phyloP scores from a whole-genome alignment of 139 green algal genomes.

The Bryopsis sp. region DNA sequence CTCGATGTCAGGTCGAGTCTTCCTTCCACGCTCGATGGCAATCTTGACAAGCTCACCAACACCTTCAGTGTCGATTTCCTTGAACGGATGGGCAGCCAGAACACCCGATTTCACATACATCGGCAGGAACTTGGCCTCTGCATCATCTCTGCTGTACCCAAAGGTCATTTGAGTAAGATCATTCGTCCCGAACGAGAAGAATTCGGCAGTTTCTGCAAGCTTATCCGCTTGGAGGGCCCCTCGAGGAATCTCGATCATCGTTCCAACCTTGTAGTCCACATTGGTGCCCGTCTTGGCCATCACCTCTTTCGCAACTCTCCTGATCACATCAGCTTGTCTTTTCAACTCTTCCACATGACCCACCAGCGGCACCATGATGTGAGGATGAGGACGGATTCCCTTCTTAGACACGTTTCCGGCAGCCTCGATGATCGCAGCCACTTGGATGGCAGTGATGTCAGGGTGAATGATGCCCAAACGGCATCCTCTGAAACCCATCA shows the following conservation, averaged over 20 bases:
- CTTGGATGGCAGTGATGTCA: constrained; percentile 67
- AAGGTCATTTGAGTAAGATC: constrained; percentile 90
- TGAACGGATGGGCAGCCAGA: constrained; percentile 72
- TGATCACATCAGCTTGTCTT: constrained; percentile 45
- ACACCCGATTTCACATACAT: constrained; percentile 57
- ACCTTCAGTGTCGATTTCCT: constrained; percentile 66
- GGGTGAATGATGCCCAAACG: constrained; percentile 81
- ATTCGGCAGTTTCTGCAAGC: constrained; percentile 71
- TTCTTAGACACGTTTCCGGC: constrained; percentile 42
- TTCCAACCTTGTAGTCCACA: constrained; percentile 60
- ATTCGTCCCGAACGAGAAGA: constrained; percentile 93
- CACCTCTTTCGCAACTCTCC: constrained; percentile 30
- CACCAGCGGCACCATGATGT: constrained; percentile 93
- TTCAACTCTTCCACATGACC: constrained; percentile 57
- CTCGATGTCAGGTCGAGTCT: constrained; percentile 50
- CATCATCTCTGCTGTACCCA: constrained; percentile 80
- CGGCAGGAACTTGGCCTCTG: constrained; percentile 74
- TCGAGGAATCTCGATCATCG: constrained; percentile 90
- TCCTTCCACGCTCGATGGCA: constrained; percentile 57
- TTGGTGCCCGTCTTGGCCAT: constrained; percentile 27
- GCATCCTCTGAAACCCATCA: constrained; percentile 84
- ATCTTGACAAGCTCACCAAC: constrained; percentile 81
- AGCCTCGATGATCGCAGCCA: constrained; percentile 73
- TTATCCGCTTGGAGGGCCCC: constrained; percentile 63
- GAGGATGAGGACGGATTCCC: constrained; percentile 43